Evolutionary conservation across 2,329 filamentous ascomycete species (phyloP).

Genomic region (Sporothrix mexicana): DNA sequence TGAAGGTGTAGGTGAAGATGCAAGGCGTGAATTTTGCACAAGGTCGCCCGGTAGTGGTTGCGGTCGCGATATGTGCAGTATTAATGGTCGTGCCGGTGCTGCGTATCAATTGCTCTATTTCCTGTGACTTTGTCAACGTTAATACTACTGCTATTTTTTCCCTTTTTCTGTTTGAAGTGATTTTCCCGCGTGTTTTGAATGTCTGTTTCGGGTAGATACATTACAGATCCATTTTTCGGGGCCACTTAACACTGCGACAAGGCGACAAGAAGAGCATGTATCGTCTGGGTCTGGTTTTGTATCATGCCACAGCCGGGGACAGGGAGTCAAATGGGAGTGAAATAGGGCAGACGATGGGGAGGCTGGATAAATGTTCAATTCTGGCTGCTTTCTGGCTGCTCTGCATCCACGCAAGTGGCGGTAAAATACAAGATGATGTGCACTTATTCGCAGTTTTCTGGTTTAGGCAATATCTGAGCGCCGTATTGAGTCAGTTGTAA

Average conservation of each 20-base stretch:
- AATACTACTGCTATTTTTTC: background rate
- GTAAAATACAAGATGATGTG: background rate
- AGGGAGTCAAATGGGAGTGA: background rate
- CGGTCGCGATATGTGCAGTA: background rate
- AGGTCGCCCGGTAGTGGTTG: too few relatives aligned
- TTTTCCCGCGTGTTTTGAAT: constrained; percentile 8
- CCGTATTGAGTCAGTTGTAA: too few relatives aligned
- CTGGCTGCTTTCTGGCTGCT: background rate
- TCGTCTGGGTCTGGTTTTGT: constrained; percentile 10
- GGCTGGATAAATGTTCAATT: background rate
- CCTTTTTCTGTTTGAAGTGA: background rate
- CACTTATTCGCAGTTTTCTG: background rate
- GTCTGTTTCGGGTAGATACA: constrained; percentile 24
- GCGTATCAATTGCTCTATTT: background rate
- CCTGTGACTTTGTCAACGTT: background rate
- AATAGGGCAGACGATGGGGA: background rate
- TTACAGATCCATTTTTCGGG: background rate
- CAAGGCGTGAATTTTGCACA: too few relatives aligned
- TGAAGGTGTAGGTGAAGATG: background rate
- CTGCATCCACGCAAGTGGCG: background rate
- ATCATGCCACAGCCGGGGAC: background rate
- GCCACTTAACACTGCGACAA: too few relatives aligned
- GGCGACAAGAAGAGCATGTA: background rate
- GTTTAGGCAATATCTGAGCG: too few relatives aligned
- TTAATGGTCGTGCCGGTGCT: background rate